Base-by-base conservation (phyloP, 1,284 basidiomycete genomes). In the Cystobasidium pallidum region DNA sequence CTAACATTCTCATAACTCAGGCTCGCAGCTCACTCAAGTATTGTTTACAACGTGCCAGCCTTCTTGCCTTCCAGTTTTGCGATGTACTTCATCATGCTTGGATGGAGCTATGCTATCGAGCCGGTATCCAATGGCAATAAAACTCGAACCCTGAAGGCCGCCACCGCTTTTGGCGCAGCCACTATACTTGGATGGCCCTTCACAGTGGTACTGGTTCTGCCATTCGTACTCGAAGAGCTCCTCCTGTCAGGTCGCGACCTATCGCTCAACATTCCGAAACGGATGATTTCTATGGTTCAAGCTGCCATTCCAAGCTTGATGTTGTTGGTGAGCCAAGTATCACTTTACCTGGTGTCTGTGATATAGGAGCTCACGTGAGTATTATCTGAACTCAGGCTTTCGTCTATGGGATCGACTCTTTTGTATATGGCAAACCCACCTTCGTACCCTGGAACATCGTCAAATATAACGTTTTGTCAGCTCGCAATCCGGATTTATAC, bases 161-260 rank as follows among this genome's bases (percentile, higher is more conserved):
- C 90, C 0, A 73, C 90, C 32, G 82, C 85, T 49, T 92, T 79
- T 79, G 92, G 91, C 0, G 80, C 88, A 2, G 94, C 92, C 2
- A 92, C 89, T 1, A 87, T 99, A 59, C 85, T 95, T 41, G 96
- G 95, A 19, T 99, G 96, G 96, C 96, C 96, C 0, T 99, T 98
- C 80, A 86, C 91, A 11, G 85, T 94, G 2, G 88, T 91, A 0
- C 84, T 98, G 3, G 87, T 91, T 0, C 80, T 95, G 15, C 96
- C 96, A 0, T 96, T 95, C 77, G 88, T 96, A 2, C 80, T 92
- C 70, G 96, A 99, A 80, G 92, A 98, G 80, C 83, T 98, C 19
- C 89, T 94, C 78, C 78, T 96, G 15, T 85, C 84, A 58, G 89
- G 90, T 15, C 87, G 39, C 2, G 36, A 36, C 7, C 15, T 34